Base-by-base conservation (phyloP, 129 eudicot species). In the Smallanthus sonchifolius region DNA sequence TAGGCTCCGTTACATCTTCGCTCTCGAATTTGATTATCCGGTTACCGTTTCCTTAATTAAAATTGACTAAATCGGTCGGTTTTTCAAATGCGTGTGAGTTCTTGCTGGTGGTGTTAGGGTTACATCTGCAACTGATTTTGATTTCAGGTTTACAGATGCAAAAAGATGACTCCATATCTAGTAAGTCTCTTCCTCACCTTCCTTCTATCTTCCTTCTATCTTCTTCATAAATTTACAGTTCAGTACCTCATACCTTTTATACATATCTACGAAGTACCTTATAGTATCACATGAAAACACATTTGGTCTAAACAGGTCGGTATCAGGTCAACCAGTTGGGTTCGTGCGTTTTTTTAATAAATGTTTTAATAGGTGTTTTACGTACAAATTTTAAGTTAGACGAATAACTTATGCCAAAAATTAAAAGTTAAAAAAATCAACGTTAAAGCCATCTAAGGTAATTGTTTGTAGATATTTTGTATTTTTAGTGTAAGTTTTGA, bases 131-230 rank as follows among this genome's bases (percentile, higher is more conserved):
- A 32, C 5, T 34, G 57, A 67, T 70, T 59, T 64, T 79, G 15
- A 6, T 64, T 40, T 11, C 81, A 92, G 98, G 98, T 7, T 81
- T 90, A 82, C 98, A 93, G 77, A 87, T 77, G 86, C 98, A 93
- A 78, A 83, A 77, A 43, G 95, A 90, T 38, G 84, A 74, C 75
- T 86, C 81, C 15, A 47, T 87, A 62, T 78, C 95, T 63, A 87
- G 97, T 91, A 62, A 87, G 15, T n/a, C 49, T 11, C n/a, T 45
- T 74, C 35, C 17, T 24, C 44, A 19, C 45, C 34, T 69, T 71
- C 38, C 56, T 61, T 49, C 64, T 47, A 32, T 60, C 34, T 69
- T 71, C 38, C 56, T 61, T 49, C 64, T 47, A 32, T 60, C 24
- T 45, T 72, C 9, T 54, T 66, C 47, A 54, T 73, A 10, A 32